Conservation (phyloP, 2,329 filamentous ascomycete species). For the Sarocladium kiliense region DNA sequence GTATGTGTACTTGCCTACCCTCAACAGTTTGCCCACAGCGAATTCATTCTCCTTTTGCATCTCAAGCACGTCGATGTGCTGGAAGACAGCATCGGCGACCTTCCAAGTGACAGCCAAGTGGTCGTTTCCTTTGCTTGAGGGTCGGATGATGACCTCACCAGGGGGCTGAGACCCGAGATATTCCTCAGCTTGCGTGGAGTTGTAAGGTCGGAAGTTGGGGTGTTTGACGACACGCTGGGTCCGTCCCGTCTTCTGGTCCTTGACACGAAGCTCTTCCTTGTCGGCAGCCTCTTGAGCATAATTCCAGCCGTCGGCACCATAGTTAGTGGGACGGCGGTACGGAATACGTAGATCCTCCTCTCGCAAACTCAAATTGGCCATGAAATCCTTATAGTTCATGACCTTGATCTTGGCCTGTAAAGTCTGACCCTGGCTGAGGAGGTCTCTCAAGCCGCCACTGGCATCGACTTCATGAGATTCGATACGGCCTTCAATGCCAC, state of each 20-base stretch:
- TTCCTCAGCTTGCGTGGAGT: slow-evolving; percentile 86
- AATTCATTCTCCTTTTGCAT: slow-evolving; percentile 97
- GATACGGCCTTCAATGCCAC: slow-evolving; percentile 85
- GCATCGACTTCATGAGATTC: slow-evolving; percentile 78
- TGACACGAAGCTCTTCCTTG: slow-evolving; percentile 76
- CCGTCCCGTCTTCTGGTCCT: slow-evolving; percentile 78
- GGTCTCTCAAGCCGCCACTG: slow-evolving; percentile 63
- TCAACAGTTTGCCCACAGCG: slow-evolving; percentile 79
- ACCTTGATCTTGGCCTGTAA: slow-evolving; percentile 83
- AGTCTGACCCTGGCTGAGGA: slow-evolving; percentile 76
- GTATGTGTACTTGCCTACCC: slow-evolving; percentile 86
- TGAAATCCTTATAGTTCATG: slow-evolving; percentile 80
- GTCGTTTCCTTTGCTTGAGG: slow-evolving; percentile 91
- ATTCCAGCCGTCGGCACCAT: slow-evolving; percentile 81
- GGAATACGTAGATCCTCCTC: slow-evolving; percentile 75
- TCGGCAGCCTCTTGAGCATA: slow-evolving; percentile 74
- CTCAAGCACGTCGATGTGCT: slow-evolving; percentile 96
- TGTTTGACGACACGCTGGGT: slow-evolving; percentile 96
- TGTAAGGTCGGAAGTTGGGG: slow-evolving; percentile 91
- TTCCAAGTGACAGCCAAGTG: slow-evolving; percentile 98
- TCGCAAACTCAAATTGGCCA: slow-evolving; percentile 76
- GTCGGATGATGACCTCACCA: slow-evolving; percentile 91
- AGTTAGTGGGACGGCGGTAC: slow-evolving; percentile 64
- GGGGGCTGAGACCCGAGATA: slow-evolving; percentile 80
- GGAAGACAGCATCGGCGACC: slow-evolving; percentile 90